Percentiles rank a stretch among this genome's conserved stretches.
phyloP scores from a whole-genome alignment of 352 stramenopile species.

The Pythium insidiosum region DNA sequence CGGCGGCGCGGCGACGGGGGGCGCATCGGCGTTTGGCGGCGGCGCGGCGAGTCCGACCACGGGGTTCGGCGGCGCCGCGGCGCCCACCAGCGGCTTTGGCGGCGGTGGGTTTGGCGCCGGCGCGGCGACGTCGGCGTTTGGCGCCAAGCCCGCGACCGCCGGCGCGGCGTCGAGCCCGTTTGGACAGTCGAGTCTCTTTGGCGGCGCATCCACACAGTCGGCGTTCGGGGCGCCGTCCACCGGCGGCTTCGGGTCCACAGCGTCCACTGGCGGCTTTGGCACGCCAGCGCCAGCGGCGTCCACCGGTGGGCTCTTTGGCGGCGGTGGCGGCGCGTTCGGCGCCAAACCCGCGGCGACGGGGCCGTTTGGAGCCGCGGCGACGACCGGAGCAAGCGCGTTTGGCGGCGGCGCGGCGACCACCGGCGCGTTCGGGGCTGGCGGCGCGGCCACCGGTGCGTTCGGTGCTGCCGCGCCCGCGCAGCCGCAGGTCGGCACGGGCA shows the following conservation, averaged over 20 bases:
- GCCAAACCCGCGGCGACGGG: too few species aligned
- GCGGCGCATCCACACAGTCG: constrained; percentile 8
- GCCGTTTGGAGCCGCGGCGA: too few species aligned
- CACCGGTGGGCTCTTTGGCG: too few species aligned
- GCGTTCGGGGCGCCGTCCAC: constrained; percentile 13
- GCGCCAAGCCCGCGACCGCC: constrained; percentile 34
- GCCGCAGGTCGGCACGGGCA: constrained; percentile 61
- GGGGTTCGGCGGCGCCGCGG: constrained; percentile 6
- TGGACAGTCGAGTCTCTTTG: constrained; percentile 42
- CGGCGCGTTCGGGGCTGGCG: constrained; percentile 35
- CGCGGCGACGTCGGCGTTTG: constrained; percentile 40
- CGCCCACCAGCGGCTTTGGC: constrained; percentile 11
- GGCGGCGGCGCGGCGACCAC: constrained; percentile 20
- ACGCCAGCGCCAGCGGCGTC: constrained; percentile 17
- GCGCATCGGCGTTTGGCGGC: constrained; percentile 36
- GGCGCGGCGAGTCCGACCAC: constrained; percentile 6
- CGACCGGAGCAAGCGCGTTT: constrained; percentile 24
- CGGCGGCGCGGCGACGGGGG: too few species aligned
- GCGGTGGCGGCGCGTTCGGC: too few species aligned
- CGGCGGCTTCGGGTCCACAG: too few species aligned
- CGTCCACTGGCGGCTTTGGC: too few species aligned
- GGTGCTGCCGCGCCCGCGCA: constrained; percentile 8
- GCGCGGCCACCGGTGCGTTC: constrained; percentile 7
- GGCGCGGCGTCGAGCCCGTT: constrained; percentile 65
- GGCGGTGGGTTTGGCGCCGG: constrained; percentile 19